These are phyloP conservation scores for Crithidia fasciculata DNA, from an alignment of 208 protist genomes.

Conservation along the genomic window DNA sequence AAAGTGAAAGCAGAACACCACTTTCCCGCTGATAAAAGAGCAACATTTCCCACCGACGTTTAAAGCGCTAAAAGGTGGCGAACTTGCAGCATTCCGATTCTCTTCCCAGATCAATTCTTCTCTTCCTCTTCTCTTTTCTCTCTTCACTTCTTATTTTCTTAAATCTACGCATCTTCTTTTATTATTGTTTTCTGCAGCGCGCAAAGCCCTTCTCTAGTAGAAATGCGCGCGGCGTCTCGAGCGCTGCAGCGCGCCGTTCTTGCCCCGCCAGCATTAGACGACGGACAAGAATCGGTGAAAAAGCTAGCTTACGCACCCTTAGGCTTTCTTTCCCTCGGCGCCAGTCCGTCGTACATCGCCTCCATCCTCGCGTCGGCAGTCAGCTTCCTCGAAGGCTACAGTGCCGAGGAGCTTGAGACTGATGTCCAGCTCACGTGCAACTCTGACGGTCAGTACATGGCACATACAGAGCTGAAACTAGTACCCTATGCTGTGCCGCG, in stretches of 20 bases:
- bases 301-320: slow-evolving; percentile 51
- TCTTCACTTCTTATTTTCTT: no score
- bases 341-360: slow-evolving; percentile 19
- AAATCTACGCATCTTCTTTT: neutral
- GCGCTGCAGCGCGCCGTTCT: neutral
- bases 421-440: slow-evolving; percentile 21
- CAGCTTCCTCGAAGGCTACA: slow-evolving; percentile 56
- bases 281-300: slow-evolving; percentile 41
- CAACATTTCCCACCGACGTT: no score
- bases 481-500: slow-evolving; percentile 33
- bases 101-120: no score
- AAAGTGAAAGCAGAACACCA: no score
- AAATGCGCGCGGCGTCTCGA: slow-evolving; percentile 18
- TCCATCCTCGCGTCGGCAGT: slow-evolving; percentile 54
- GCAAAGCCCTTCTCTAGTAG: neutral
- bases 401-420: slow-evolving; percentile 44
- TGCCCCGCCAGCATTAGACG: neutral
- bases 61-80: no score
- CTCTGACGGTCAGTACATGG: slow-evolving; percentile 12
- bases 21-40: no score
- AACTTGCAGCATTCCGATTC: no score
- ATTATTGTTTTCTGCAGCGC: neutral
- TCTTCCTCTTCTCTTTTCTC: no score
- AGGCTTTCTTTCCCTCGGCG: slow-evolving; percentile 40
- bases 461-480: slow-evolving; percentile 42